Percentiles rank a stretch among this genome's conserved stretches.
Evolutionary conservation across 2,329 filamentous ascomycete genomes (phyloP).

Genomic region (Penicillium glabrum): DNA sequence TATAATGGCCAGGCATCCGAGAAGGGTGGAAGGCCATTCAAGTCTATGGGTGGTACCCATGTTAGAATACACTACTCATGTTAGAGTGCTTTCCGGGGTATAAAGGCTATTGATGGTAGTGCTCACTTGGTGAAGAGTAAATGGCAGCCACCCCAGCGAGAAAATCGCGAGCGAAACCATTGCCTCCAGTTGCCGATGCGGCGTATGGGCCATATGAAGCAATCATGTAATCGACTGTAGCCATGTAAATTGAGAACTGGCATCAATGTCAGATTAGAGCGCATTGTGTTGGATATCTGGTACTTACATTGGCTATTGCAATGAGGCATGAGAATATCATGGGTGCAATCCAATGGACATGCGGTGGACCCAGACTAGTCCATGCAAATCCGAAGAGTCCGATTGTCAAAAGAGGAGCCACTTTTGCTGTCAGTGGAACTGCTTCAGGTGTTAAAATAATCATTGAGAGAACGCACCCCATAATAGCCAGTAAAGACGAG

Average conservation of each 20-base stretch:
- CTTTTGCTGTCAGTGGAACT: slow-evolving; percentile 18
- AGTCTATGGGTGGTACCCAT: slow-evolving; percentile 54
- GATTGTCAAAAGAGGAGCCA: slow-evolving; percentile 57
- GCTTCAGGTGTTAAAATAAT: neutral
- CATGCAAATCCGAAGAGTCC: slow-evolving; percentile 64
- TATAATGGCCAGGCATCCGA: slow-evolving; percentile 60
- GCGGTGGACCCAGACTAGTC: slow-evolving; percentile 55
- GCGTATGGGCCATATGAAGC: slow-evolving; percentile 64
- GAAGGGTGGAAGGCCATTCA: slow-evolving; percentile 60
- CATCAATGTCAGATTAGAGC: neutral
- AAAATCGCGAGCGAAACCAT: slow-evolving; percentile 64
- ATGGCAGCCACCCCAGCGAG: slow-evolving; percentile 62
- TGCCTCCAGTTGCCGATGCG: slow-evolving; percentile 65
- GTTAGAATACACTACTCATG: slow-evolving; percentile 43
- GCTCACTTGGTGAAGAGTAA: slow-evolving; percentile 54
- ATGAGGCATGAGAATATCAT: slow-evolving; percentile 61
- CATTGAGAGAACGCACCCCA: slow-evolving; percentile 41
- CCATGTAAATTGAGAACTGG: slow-evolving; percentile 57
- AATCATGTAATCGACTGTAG: slow-evolving; percentile 68
- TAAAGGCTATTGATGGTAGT: neutral
- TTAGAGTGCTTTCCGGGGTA: neutral
- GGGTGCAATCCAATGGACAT: slow-evolving; percentile 60
- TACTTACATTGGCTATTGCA: slow-evolving; percentile 59
- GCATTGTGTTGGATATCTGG: neutral
- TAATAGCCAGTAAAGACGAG: slow-evolving; percentile 59